Evolutionary conservation across 108 stramenopile species (phyloP).

Genomic region (Stephanodiscus triporus): DNA sequence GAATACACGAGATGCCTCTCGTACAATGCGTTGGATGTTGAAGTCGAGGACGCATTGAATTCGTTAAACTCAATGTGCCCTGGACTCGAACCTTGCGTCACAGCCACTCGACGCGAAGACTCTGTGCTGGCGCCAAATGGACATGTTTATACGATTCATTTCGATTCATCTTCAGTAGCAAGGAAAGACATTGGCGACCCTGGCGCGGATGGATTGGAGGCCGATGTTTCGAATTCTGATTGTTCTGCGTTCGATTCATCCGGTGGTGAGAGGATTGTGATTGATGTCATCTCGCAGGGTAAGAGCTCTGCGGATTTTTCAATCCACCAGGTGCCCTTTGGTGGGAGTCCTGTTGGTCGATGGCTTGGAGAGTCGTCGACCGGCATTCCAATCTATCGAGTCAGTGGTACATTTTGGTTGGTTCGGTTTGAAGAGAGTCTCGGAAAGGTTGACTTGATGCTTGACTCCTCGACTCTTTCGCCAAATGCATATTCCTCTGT

Average conservation of each 20-base stretch:
- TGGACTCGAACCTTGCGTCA: slow-evolving; percentile 45
- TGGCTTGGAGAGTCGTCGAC: slow-evolving; percentile 42
- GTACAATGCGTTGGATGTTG: slow-evolving; percentile 54
- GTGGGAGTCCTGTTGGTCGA: slow-evolving; percentile 3
- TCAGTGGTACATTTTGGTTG: slow-evolving; percentile 59
- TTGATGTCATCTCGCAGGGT: slow-evolving; percentile 27
- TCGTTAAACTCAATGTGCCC: slow-evolving; percentile 31
- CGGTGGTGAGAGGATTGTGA: slow-evolving; percentile 27
- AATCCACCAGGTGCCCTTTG: slow-evolving; percentile 36
- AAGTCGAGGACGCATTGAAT: slow-evolving; percentile 55
- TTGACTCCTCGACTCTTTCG: slow-evolving; percentile 21
- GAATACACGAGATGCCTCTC: slow-evolving; percentile 55
- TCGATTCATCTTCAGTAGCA: slow-evolving; percentile 47
- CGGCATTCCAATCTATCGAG: slow-evolving; percentile 55
- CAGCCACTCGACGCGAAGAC: slow-evolving; percentile 61
- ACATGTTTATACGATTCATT: slow-evolving; percentile 66
- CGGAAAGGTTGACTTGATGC: slow-evolving; percentile 44
- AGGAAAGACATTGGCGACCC: slow-evolving; percentile 34
- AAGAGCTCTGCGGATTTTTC: slow-evolving; percentile 21
- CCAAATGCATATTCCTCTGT: slow-evolving; percentile 20
- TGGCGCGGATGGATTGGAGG: slow-evolving; percentile 25
- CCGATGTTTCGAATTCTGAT: slow-evolving; percentile 40
- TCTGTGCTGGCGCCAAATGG: slow-evolving; percentile 67
- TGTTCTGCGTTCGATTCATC: slow-evolving; percentile 35
- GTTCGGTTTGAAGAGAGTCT: slow-evolving; percentile 59